Evolutionary conservation across 192 early-diverging fungal genomes (phyloP), one percentile per base, ranked within the genome.

Genomic region (Gonapodya prolifera): DNA sequence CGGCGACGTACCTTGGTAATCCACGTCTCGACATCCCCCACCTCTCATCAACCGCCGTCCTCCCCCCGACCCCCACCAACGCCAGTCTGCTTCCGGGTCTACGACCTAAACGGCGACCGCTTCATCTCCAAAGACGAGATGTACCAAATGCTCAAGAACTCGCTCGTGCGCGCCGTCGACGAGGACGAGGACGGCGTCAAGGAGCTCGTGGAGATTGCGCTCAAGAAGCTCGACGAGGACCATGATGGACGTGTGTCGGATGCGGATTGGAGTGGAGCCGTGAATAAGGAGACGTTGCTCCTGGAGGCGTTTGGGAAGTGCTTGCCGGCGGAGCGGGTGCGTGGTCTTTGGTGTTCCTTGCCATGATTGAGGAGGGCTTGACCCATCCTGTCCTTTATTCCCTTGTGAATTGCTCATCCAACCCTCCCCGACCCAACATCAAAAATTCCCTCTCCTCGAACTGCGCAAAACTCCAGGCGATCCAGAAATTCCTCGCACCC

Each of bases 41-140:
- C n/a, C 1, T 70, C 32, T 1, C 1, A 1, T 1, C 32, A 30
- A 70, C 32, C 32, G 1, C 1, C 1, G 1, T 70, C 32, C 1
- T 70, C 32, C n/a, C n/a, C n/a, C n/a, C n/a, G n/a, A n/a, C n/a
- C 34, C 1, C 16, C 18, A 1, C 1, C 17, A 78, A n/a, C 1
- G 34, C 18, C 35, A 87, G 86, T 88, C 76, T 88, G 87, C 79
- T 89, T 89, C 80, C 79, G 88, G 30, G 86, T 89, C 2, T 89
- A 89, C 75, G 88, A 89, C 78, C 77, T 89, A 16, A 89, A 89
- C 69, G 87, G 87, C 30, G 88, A 89, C 80, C 82, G 85, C 16
- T 87, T 87, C 80, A 88, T 89, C 70, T 85, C 85, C 36, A 89
- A 89, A 77, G 88, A 89, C 70, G 88, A 89, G 79, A 89, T 89